phyloP scores from a whole-genome alignment of 208 protist genomes.

The Trypanosoma avium region DNA sequence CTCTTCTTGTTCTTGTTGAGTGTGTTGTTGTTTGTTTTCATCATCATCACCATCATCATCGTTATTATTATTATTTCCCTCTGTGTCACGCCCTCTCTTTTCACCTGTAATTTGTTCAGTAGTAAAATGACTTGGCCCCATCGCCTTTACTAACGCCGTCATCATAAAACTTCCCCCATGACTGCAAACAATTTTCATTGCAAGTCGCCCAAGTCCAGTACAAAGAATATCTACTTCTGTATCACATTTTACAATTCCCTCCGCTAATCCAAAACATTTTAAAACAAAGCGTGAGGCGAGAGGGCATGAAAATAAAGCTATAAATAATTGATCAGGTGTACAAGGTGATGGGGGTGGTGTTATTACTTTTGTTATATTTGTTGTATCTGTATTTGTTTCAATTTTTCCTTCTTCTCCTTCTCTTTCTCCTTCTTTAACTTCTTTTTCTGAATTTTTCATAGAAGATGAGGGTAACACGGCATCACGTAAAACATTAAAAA shows the following conservation, averaged over 20 bases:
- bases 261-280: conserved; percentile 53
- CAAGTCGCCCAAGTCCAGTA: conserved; percentile 51
- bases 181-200: conserved; percentile 54
- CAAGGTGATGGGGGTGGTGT: background rate
- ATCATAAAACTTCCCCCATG: conserved; percentile 62
- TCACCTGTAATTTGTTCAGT: conserved; percentile 23
- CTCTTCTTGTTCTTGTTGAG: conserved; percentile 29
- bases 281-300: conserved; percentile 55
- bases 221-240: conserved; percentile 66
- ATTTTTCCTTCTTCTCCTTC: no score
- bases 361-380: background rate
- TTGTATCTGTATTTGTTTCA: no score
- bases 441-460: background rate
- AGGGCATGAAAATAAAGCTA: conserved; percentile 54
- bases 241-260: conserved; percentile 26
- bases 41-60: no score
- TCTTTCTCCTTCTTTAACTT: no score
- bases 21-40: conserved; percentile 50
- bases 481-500: conserved; percentile 48
- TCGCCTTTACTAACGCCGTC: conserved; percentile 43
- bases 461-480: conserved; percentile 11
- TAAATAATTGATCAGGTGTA: conserved; percentile 42
- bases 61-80: conserved; percentile 7
- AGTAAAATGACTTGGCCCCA: conserved; percentile 38
- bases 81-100: conserved; percentile 14